Percentiles rank a stretch among this genome's conserved stretches.
These are phyloP conservation scores for Obba rivulosa DNA, from an alignment of 768 basidiomycete genomes.

Conservation along the genomic window DNA sequence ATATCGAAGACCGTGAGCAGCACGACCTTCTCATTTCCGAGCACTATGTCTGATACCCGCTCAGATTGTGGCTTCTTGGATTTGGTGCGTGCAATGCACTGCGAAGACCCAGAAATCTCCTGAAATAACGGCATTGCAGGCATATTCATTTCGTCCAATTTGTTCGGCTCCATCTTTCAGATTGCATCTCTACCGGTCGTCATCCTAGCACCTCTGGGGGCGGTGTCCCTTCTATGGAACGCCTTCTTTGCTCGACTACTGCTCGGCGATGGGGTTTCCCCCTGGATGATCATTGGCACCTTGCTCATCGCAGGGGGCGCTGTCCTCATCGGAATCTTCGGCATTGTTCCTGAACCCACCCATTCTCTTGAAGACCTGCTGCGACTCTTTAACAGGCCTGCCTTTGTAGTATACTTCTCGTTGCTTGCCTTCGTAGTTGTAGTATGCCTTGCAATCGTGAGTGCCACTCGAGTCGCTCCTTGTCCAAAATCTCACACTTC, in stretches of 20 bases:
- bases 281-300: constrained; percentile 83
- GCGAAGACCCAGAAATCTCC: not conserved
- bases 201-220: constrained; percentile 89
- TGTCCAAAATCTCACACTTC: not conserved
- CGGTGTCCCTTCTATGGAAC: constrained; percentile 91
- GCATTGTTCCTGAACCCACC: constrained; percentile 85
- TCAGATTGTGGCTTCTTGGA: constrained; percentile 80
- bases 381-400: constrained; percentile 62
- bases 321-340: constrained; percentile 85
- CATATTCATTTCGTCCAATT: constrained; percentile 84
- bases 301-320: constrained; percentile 85
- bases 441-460: constrained; percentile 56
- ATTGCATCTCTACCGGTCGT: constrained; percentile 93
- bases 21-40: constrained; percentile 7
- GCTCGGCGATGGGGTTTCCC: constrained; percentile 81
- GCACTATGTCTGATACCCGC: not conserved
- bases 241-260: constrained; percentile 84
- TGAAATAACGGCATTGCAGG: constrained; percentile 21
- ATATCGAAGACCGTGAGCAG: constrained; percentile 70
- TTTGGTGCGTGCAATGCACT: constrained; percentile 42
- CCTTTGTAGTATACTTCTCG: constrained; percentile 81
- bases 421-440: constrained; percentile 57
- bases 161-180: constrained; percentile 85
- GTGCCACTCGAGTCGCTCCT: constrained; percentile 24
- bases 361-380: constrained; percentile 85